Evolutionary conservation across 108 stramenopile species (phyloP).

Genomic region (Skeletonema tropicum): DNA sequence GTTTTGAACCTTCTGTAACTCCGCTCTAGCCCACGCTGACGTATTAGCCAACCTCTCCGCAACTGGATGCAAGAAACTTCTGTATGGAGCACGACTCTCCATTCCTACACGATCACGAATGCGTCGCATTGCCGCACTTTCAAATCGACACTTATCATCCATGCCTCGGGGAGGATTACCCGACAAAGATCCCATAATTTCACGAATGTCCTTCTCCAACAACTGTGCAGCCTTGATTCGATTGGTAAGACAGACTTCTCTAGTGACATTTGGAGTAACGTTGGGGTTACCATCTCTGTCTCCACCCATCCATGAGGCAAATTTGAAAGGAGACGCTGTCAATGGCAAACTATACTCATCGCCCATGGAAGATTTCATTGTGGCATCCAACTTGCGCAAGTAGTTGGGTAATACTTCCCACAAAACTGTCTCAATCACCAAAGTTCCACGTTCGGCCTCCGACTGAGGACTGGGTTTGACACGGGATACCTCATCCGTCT

Average conservation of each 20-base stretch:
- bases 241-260: conserved; percentile 81
- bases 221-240: conserved; percentile 87
- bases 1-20: conserved; percentile 47
- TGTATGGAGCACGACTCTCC: conserved; percentile 71
- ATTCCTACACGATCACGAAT: conserved; percentile 63
- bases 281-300: conserved; percentile 98
- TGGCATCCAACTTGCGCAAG: conserved; percentile 90
- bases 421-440: conserved; percentile 94
- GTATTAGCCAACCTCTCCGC: conserved; percentile 64
- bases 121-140: conserved; percentile 29
- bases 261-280: conserved; percentile 91
- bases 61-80: conserved; percentile 66
- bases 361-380: conserved; percentile 61
- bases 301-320: conserved; percentile 99
- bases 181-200: conserved; percentile 62
- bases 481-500: conserved; percentile 89
- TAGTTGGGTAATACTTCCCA: conserved; percentile 93
- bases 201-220: conserved; percentile 70
- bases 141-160: conserved; percentile 8
- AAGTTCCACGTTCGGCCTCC: conserved; percentile 92
- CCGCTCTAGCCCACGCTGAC: conserved; percentile 65
- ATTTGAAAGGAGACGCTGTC: conserved; percentile 81
- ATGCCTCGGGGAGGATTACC: conserved; percentile 42
- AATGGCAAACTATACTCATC: conserved; percentile 72
- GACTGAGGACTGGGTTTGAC: conserved; percentile 90